phyloP scores from a whole-genome alignment of 73 alveolate species.

The Paramecium octaurelia region DNA sequence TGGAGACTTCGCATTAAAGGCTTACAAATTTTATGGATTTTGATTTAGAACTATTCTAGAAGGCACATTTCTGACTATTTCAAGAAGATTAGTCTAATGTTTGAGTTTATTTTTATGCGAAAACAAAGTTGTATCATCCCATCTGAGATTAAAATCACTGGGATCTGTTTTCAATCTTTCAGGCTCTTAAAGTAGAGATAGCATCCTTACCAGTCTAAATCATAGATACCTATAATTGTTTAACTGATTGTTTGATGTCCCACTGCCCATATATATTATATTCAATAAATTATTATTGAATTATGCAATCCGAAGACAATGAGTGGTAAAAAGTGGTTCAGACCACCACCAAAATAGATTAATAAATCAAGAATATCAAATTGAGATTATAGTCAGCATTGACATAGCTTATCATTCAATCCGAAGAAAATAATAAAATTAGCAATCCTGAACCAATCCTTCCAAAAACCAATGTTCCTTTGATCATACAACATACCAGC shows the following conservation, averaged over 20 bases:
- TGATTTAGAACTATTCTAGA: not conserved
- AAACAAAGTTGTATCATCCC: not conserved
- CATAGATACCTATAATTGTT: not conserved
- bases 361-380: not conserved
- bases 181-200: slow-evolving; percentile 9
- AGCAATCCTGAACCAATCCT: not conserved
- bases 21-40: not conserved
- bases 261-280: not conserved
- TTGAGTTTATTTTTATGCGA: not conserved
- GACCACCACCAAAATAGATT: not conserved
- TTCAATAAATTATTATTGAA: not conserved
- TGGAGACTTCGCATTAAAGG: not conserved
- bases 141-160: not conserved
- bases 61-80: not conserved
- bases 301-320: not conserved
- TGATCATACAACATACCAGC: not conserved
- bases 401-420: not conserved
- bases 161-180: slow-evolving; percentile 30
- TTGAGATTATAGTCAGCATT: slow-evolving; percentile 22
- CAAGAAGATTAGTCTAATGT: slow-evolving; percentile 22
- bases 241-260: slow-evolving; percentile 20
- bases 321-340: slow-evolving; percentile 4
- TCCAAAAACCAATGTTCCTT: not conserved
- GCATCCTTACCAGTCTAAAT: not conserved
- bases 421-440: not conserved